These are phyloP conservation scores for Blastomyces gilchristii DNA, from an alignment of 2,329 filamentous ascomycete species.

Conservation along the genomic window DNA sequence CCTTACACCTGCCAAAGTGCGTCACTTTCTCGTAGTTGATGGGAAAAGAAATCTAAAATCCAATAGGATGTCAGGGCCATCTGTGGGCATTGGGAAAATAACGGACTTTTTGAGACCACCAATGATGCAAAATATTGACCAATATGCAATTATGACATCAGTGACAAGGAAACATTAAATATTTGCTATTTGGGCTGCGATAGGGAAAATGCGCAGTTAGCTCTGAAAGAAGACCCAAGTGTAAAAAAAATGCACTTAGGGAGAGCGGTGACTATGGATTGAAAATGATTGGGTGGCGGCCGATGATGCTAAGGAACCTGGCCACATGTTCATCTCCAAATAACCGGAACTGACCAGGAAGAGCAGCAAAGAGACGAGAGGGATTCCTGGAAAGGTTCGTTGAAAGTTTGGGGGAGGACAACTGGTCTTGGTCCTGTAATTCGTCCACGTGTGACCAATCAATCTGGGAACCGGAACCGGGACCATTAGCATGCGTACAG, in stretches of 20 bases:
- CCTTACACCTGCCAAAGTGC: neutral
- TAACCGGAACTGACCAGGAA: neutral
- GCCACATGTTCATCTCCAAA: neutral
- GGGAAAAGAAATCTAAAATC: neutral
- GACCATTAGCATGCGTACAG: neutral
- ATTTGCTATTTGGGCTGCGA: neutral
- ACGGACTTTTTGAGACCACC: neutral
- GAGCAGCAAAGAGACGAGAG: neutral
- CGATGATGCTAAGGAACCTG: neutral
- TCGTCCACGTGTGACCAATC: constrained; percentile 8
- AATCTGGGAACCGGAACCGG: neutral
- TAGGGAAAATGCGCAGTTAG: neutral
- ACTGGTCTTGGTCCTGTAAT: neutral
- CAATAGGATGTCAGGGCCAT: neutral
- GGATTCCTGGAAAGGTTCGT: neutral
- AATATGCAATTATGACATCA: constrained; percentile 3
- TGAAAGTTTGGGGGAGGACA: neutral
- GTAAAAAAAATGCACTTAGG: no score
- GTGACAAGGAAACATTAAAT: neutral
- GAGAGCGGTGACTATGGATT: neutral
- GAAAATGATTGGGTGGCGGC: neutral
- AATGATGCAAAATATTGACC: neutral
- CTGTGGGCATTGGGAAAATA: neutral
- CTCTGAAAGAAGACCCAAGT: neutral
- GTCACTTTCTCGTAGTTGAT: neutral